A percentile compares a stretch with the other conserved stretches of the same genome.
Conservation (phyloP, 1,284 basidiomycete species). For the Termitomyces sp. region DNA sequence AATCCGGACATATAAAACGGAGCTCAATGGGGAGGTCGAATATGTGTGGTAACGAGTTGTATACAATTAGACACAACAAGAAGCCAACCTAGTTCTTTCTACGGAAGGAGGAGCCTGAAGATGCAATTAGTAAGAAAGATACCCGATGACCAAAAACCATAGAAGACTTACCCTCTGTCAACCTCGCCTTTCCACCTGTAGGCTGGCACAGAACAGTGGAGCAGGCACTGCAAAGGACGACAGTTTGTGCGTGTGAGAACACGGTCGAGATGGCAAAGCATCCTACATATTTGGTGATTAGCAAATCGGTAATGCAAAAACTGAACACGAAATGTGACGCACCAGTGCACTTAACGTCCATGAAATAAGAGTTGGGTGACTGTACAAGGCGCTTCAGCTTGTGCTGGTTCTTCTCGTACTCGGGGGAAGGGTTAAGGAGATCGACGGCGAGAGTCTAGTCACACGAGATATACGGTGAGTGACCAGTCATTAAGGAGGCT, state of each 20-base stretch:
- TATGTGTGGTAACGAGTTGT: conserved; percentile 12
- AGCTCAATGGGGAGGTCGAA: conserved; percentile 6
- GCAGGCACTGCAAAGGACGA: conserved; percentile 91
- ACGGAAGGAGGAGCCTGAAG: conserved; percentile 78
- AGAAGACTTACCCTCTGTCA: conserved; percentile 85
- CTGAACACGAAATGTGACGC: conserved; percentile 24
- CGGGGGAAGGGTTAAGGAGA: conserved; percentile 92
- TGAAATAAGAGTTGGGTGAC: conserved; percentile 97
- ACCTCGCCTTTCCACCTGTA: conserved; percentile 96
- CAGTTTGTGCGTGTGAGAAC: conserved; percentile 93
- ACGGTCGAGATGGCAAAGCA: conserved; percentile 95
- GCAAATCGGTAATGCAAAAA: conserved; percentile 13
- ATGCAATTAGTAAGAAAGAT: conserved; percentile 12
- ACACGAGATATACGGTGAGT: conserved; percentile 7
- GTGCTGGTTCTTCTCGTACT: conserved; percentile 86
- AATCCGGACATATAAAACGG: conserved; percentile 5
- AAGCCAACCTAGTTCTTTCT: conserved; percentile 66
- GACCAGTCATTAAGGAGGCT: neutral
- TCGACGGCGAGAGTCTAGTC: conserved; percentile 93
- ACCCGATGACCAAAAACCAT: conserved; percentile 7
- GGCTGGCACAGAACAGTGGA: conserved; percentile 96
- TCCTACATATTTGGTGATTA: conserved; percentile 40
- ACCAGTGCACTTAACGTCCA: conserved; percentile 99
- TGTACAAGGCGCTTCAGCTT: conserved; percentile 99
- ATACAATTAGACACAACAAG: conserved; percentile 22